These are phyloP conservation scores for Globisporangium solare DNA, from an alignment of 352 stramenopile genomes.

Conservation along the genomic window DNA sequence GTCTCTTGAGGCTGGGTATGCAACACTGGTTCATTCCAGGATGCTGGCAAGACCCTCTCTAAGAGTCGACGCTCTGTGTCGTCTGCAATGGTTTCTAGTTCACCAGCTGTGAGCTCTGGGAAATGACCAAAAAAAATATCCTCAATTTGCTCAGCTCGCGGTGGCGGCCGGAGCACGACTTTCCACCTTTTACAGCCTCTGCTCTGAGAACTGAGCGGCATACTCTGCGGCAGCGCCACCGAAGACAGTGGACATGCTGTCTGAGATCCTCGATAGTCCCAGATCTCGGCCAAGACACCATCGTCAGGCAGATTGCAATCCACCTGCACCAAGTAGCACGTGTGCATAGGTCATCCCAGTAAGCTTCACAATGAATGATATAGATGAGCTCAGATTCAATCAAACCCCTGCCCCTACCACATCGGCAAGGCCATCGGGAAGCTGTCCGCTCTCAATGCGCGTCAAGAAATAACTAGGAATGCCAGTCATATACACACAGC, in stretches of 20 bases:
- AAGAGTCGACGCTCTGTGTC: slow-evolving; percentile 31
- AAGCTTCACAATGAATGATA: neutral
- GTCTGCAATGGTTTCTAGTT: slow-evolving; percentile 32
- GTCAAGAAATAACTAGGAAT: slow-evolving; percentile 53
- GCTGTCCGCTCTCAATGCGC: slow-evolving; percentile 40
- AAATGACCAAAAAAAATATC: slow-evolving; percentile 17
- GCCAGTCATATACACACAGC: neutral
- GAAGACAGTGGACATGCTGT: slow-evolving; percentile 32
- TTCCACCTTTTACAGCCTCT: slow-evolving; percentile 2
- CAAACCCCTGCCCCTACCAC: slow-evolving; percentile 29
- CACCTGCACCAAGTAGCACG: slow-evolving; percentile 11
- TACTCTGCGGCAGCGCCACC: slow-evolving; percentile 14
- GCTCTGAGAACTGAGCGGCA: neutral
- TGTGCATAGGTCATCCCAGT: neutral
- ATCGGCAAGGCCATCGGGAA: slow-evolving; percentile 54
- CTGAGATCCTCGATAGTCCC: slow-evolving; percentile 26
- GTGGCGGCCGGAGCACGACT: neutral
- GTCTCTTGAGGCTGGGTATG: neutral
- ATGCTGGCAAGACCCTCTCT: slow-evolving; percentile 11
- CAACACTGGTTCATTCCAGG: neutral
- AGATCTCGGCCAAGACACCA: slow-evolving; percentile 29
- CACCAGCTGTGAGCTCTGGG: slow-evolving; percentile 11
- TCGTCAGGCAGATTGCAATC: slow-evolving; percentile 7
- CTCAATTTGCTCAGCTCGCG: neutral
- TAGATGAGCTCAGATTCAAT: neutral